phyloP scores from a whole-genome alignment of 768 basidiomycete species.

The Kwoniella sp. region DNA sequence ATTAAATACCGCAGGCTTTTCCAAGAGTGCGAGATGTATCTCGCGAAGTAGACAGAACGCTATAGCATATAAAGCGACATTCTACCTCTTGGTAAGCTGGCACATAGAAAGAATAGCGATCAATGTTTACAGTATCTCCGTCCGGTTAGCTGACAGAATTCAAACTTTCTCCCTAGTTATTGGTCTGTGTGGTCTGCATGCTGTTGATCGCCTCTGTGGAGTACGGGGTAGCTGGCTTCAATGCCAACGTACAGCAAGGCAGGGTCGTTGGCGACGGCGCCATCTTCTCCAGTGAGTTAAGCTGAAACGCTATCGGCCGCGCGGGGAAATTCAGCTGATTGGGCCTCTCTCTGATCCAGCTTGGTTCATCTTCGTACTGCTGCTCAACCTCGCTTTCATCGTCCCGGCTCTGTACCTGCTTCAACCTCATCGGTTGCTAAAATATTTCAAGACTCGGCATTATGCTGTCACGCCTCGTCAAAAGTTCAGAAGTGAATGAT shows the following conservation, averaged over 20 bases:
- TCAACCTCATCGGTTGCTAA: conserved; percentile 69
- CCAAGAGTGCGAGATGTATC: conserved; percentile 20
- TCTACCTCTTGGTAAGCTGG: conserved; percentile 29
- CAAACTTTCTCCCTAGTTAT: conserved; percentile 54
- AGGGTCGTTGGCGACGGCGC: conserved; percentile 67
- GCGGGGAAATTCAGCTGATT: neutral
- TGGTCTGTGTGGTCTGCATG: conserved; percentile 66
- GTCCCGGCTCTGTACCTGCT: conserved; percentile 71
- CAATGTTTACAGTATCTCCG: no score
- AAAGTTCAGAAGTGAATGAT: conserved; percentile 68
- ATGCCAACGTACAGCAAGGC: conserved; percentile 51
- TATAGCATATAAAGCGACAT: conserved; percentile 30
- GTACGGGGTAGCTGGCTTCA: conserved; percentile 68
- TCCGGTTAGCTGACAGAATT: no score
- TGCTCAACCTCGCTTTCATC: conserved; percentile 69
- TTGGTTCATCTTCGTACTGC: conserved; percentile 43
- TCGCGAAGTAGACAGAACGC: conserved; percentile 12
- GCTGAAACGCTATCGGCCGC: conserved; percentile 59
- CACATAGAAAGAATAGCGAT: no score
- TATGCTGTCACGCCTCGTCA: conserved; percentile 74
- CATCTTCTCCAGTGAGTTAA: conserved; percentile 69
- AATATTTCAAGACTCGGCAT: conserved; percentile 62
- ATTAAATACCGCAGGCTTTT: conserved; percentile 2
- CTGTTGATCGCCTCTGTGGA: conserved; percentile 69
- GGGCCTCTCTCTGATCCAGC: conserved; percentile 20